Evolutionary conservation across 805 yeast species (phyloP).

Genomic region (Candida succiphila): DNA sequence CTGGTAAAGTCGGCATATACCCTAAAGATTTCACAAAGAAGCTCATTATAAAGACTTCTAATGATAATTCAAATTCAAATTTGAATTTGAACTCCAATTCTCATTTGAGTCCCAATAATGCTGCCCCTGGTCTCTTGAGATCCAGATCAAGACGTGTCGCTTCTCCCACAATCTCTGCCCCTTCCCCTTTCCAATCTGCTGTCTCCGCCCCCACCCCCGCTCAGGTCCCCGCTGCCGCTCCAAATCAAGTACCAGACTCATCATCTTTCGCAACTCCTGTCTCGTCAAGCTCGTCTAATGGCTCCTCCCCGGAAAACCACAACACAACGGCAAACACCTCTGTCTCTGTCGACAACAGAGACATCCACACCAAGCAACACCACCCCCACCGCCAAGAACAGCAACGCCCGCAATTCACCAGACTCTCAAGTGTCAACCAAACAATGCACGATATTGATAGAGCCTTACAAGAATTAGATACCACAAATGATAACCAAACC

Average conservation of each 20-base stretch:
- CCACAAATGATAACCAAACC: not conserved
- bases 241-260: no score
- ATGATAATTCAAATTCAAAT: constrained; percentile 3
- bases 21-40: constrained; percentile 79
- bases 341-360: not conserved
- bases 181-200: constrained; percentile 20
- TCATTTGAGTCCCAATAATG: no score
- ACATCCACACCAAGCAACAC: constrained; percentile 1
- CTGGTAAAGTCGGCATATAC: constrained; percentile 65
- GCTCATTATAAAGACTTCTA: constrained; percentile 9
- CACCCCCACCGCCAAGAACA: not conserved
- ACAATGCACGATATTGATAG: constrained; percentile 66
- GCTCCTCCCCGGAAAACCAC: no score
- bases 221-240: no score
- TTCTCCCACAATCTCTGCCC: no score
- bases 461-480: constrained; percentile 55
- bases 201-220: constrained; percentile 11
- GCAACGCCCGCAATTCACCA: constrained; percentile 3
- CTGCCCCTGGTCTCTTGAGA: constrained; percentile 32
- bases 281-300: constrained; percentile 1
- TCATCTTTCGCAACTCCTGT: constrained; percentile 2
- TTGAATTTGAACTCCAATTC: not conserved
- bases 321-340: constrained; percentile 1
- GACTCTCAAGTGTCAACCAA: constrained; percentile 32
- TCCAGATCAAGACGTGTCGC: constrained; percentile 51